Conservation (phyloP, 345 rosid genomes). For the Mangifera indica region DNA sequence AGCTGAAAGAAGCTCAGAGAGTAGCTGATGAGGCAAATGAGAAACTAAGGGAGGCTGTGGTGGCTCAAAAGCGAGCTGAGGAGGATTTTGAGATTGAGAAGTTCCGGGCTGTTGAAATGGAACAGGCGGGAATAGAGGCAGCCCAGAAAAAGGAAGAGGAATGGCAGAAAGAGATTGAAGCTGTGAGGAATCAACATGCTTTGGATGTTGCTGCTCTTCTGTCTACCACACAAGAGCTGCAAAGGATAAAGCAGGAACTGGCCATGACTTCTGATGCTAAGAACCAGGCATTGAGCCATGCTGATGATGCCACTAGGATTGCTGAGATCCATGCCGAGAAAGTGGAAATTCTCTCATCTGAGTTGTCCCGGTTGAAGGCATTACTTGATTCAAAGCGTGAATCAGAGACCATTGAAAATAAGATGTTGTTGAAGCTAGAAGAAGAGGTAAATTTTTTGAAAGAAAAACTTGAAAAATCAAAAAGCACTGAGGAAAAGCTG, state of each 20-base stretch:
- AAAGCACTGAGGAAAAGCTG: conserved; percentile 49
- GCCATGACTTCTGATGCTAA: conserved; percentile 70
- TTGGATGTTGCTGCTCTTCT: conserved; percentile 73
- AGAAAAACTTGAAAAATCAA: conserved; percentile 59
- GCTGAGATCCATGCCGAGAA: conserved; percentile 80
- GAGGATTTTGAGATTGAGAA: conserved; percentile 86
- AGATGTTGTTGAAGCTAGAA: conserved; percentile 46
- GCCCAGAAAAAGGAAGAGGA: conserved; percentile 81
- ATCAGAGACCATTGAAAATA: conserved; percentile 44
- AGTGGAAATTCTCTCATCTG: conserved; percentile 77
- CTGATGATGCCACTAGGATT: conserved; percentile 87
- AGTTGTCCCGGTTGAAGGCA: conserved; percentile 59
- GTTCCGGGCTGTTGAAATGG: conserved; percentile 84
- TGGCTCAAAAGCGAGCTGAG: conserved; percentile 82
- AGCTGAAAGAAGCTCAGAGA: conserved; percentile 71
- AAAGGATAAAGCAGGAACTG: conserved; percentile 64
- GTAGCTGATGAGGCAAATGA: conserved; percentile 62
- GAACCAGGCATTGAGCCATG: conserved; percentile 82
- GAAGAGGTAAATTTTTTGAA: conserved; percentile 58
- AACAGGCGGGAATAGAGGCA: conserved; percentile 85
- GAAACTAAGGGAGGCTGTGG: conserved; percentile 78
- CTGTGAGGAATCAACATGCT: conserved; percentile 76
- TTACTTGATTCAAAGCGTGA: conserved; percentile 74
- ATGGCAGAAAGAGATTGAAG: conserved; percentile 75
- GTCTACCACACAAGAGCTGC: conserved; percentile 72